phyloP scores from a whole-genome alignment of 352 stramenopile genomes.

The Phytophthora megakarya region DNA sequence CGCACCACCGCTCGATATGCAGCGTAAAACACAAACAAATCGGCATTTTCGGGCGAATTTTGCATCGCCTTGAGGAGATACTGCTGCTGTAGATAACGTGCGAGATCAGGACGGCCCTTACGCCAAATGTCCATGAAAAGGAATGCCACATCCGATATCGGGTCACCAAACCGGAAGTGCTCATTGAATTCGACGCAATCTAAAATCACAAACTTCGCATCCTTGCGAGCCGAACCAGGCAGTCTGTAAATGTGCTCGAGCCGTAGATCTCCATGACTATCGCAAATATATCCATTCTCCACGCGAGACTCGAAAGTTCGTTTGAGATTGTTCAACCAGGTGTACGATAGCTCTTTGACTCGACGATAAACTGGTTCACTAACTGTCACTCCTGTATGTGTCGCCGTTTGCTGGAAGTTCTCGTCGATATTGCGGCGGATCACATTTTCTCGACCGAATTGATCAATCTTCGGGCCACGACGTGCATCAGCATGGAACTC shows the following conservation, averaged over 20 bases:
- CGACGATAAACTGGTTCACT: slow-evolving; percentile 51
- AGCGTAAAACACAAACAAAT: slow-evolving; percentile 64
- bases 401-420: slow-evolving; percentile 68
- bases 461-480: slow-evolving; percentile 57
- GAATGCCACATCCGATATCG: slow-evolving; percentile 69
- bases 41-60: slow-evolving; percentile 49
- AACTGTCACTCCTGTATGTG: slow-evolving; percentile 55
- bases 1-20: slow-evolving; percentile 74
- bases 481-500: slow-evolving; percentile 62
- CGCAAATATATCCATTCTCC: slow-evolving; percentile 64
- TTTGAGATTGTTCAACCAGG: slow-evolving; percentile 48
- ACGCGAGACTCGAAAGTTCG: slow-evolving; percentile 48
- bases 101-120: slow-evolving; percentile 60
- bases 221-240: slow-evolving; percentile 9
- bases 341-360: slow-evolving; percentile 60
- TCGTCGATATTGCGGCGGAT: slow-evolving; percentile 72
- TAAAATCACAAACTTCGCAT: slow-evolving; percentile 48
- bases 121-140: slow-evolving; percentile 73
- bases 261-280: slow-evolving; percentile 69
- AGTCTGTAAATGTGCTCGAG: slow-evolving; percentile 73
- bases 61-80: slow-evolving; percentile 59
- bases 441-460: slow-evolving; percentile 56
- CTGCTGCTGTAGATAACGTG: slow-evolving; percentile 51
- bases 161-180: slow-evolving; percentile 74
- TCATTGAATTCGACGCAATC: slow-evolving; percentile 87